Evolutionary conservation across 2,329 filamentous ascomycete species (phyloP).

Genomic region (Trichophyton benhamiae): DNA sequence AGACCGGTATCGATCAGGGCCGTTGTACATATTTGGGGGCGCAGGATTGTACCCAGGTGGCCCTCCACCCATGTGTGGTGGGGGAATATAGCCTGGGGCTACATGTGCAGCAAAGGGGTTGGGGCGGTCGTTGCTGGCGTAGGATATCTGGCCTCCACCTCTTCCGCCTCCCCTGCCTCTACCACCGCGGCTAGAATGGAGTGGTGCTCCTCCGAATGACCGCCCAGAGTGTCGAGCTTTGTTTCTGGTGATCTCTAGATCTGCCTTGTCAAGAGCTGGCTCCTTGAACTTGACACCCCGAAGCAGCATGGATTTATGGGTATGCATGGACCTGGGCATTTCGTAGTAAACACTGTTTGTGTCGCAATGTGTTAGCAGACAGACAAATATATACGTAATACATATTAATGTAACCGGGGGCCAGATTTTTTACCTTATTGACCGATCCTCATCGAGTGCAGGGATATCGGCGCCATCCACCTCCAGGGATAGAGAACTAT

Average conservation of each 20-base stretch:
- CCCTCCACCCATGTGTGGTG: slow-evolving; percentile 18
- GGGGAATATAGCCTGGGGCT: slow-evolving; percentile 32
- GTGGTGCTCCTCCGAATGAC: slow-evolving; percentile 55
- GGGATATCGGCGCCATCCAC: slow-evolving; percentile 60
- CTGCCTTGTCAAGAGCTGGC: slow-evolving; percentile 59
- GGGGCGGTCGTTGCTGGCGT: slow-evolving; percentile 31
- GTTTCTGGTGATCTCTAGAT: slow-evolving; percentile 60
- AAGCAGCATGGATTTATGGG: slow-evolving; percentile 89
- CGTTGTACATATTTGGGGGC: slow-evolving; percentile 21
- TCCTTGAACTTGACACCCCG: slow-evolving; percentile 64
- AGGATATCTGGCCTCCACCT: slow-evolving; percentile 41
- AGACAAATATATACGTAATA: slow-evolving; percentile 4
- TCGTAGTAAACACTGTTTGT: slow-evolving; percentile 63
- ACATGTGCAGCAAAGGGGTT: slow-evolving; percentile 39
- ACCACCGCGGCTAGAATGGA: slow-evolving; percentile 35
- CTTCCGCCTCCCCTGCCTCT: slow-evolving; percentile 29
- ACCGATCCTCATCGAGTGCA: slow-evolving; percentile 70
- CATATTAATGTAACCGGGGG: background rate
- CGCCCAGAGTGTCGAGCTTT: slow-evolving; percentile 56
- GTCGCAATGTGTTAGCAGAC: background rate
- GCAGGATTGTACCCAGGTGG: slow-evolving; percentile 27
- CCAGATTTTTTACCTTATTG: slow-evolving; percentile 57
- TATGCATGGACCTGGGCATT: slow-evolving; percentile 57
- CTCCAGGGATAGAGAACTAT: slow-evolving; percentile 67
- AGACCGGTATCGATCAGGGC: slow-evolving; percentile 9